Base-by-base conservation (phyloP, 306 rosid species). In the Carpinus fangiana region DNA sequence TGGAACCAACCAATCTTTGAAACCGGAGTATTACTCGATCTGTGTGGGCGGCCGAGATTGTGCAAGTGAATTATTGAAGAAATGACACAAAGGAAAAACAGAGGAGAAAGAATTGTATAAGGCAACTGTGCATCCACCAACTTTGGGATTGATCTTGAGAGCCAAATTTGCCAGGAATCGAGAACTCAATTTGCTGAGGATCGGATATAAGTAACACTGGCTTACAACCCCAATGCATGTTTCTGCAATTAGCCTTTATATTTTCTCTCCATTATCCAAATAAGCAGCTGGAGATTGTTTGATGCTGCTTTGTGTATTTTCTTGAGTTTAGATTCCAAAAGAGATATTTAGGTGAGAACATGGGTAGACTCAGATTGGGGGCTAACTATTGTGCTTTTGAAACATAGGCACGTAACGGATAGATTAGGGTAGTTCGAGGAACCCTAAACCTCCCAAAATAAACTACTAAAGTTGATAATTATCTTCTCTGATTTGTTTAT, bases 91-190 rank as follows among this genome's bases (percentile, higher is more conserved):
- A 31, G 34, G 34, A 31, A 31, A 31, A 31, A 31, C 34, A n/a
- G 96, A 90, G 36, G 90, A 97, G 45, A 96, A 80, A 5, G 99
- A 91, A 78, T 93, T 90, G 91, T 87, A 93, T 73, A 96, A 79
- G 12, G 99, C 90, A 64, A 91, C 98, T 1, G 99, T 96, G 94
- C 98, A 91, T 20, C 98, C 99, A 11, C 99, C 99, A 52, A 96
- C 90, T 86, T 96, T 96, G 76, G 96, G 98, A 82, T 96, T 96
- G 82, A 96, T 96, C 81, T 96, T 96, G 86, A 96, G 98, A 67
- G 98, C 97, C 82, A 96, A 80, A 60, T 96, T 96, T 21, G 96
- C 97, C 83, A 96, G 80, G 83, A 96, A 93, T 57, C 93, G 99
- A 31, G 98, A 96, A 79, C 93, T 90, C 79, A 84, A 69, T 66